Base-by-base conservation (phyloP, 805 yeast genomes). In the Starmera pachycereana region DNA sequence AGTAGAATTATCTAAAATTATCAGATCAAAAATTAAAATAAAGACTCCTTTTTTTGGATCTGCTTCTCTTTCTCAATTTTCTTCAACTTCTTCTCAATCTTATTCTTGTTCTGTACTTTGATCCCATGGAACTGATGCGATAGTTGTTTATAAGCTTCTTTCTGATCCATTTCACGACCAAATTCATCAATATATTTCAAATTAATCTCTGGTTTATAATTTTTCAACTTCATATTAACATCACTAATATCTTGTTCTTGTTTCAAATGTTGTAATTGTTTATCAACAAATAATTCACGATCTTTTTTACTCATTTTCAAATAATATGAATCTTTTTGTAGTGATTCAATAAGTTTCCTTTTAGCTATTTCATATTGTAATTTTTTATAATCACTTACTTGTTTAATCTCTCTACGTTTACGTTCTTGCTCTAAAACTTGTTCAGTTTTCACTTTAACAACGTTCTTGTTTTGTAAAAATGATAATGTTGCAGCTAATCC, bases 81-180 rank as follows among this genome's bases (percentile, higher is more conserved):
- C 36, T 50, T 51, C 38, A 38, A 12, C 36, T 45, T 48, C 39
- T 53, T 53, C 4, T 41, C 50, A 13, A 45, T 37, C 35, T 54
- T 54, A 33, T 41, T 43, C 43, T 51, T 48, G 18, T 44, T 47
- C 18, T 44, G 48, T 4, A 46, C 54, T 30, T 55, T 42, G 13
- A n/a, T 53, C 2, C 83, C 84, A 52, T 78, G 84, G 56, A 76
- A 78, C 47, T 73, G 68, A 41, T 76, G 81, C 6, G 81, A 74
- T 37, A 77, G 51, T 41, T 70, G 69, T 54, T 78, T 78, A 59
- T 66, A 78, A 4, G 85, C 84, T 45, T 72, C 72, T 48, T 76
- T 77, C 6, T 69, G 63, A 36, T 57, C 55, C 35, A 78, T 51
- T 13, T 64, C 64, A 16, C 66, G 58, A 1, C 85, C 85, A 4